Conservation (phyloP, 495 filamentous ascomycete species). For the Xylaria cubensis region DNA sequence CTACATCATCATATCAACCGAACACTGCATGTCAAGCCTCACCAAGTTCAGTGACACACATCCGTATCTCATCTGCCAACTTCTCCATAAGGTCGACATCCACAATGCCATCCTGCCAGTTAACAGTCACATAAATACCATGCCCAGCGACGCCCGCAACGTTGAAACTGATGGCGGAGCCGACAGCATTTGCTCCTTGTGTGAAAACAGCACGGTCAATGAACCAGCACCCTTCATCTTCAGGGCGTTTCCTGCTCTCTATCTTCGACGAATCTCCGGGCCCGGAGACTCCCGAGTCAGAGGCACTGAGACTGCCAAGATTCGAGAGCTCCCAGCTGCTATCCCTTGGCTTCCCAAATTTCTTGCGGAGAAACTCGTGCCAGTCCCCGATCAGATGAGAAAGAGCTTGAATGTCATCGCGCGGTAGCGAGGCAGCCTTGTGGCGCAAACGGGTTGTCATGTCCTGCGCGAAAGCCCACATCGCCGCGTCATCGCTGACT, state of each 20-base stretch:
- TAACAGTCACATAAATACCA: constrained; percentile 32
- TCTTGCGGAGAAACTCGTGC: constrained; percentile 36
- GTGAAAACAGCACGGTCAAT: constrained; percentile 41
- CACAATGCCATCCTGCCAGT: constrained; percentile 42
- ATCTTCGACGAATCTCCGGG: not conserved
- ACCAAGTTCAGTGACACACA: constrained; percentile 30
- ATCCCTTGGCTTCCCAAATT: constrained; percentile 33
- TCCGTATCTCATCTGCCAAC: constrained; percentile 33
- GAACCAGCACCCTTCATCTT: constrained; percentile 25
- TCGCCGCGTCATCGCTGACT: constrained; percentile 5
- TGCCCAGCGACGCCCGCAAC: constrained; percentile 38
- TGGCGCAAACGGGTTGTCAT: constrained; percentile 22
- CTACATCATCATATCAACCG: not conserved
- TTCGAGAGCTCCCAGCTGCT: constrained; percentile 43
- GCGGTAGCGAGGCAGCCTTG: constrained; percentile 29
- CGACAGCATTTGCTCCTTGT: constrained; percentile 38
- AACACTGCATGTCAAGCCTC: not conserved
- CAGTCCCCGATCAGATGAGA: constrained; percentile 38
- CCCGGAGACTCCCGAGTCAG: not conserved
- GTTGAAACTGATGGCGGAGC: constrained; percentile 39
- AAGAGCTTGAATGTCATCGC: constrained; percentile 41
- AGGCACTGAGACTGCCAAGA: constrained; percentile 31
- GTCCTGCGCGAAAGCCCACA: constrained; percentile 24
- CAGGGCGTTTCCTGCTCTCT: not conserved
- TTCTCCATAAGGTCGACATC: constrained; percentile 31